Conservation (phyloP, 345 rosid genomes). For the Gossypium mustelinum region DNA sequence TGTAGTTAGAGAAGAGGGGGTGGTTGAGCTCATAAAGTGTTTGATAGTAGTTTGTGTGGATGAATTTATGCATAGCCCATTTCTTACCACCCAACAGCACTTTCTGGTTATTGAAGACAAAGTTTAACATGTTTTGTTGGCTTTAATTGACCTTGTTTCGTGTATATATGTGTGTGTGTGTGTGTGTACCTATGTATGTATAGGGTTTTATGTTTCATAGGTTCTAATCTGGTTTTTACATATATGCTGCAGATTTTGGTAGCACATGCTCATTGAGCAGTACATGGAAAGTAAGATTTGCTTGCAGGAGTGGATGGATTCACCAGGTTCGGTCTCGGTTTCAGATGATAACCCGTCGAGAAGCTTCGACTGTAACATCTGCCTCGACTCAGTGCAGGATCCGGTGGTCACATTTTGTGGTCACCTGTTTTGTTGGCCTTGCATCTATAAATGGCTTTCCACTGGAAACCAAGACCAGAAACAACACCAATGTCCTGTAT, state of each 20-base stretch:
- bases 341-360: constrained; percentile 27
- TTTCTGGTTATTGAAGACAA: neutral
- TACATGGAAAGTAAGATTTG: constrained; percentile 26
- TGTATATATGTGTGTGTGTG: too few relatives aligned
- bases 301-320: constrained; percentile 25
- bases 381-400: constrained; percentile 71
- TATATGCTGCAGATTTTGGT: neutral
- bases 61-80: neutral
- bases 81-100: neutral
- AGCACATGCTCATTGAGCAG: constrained; percentile 26
- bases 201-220: neutral
- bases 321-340: constrained; percentile 9
- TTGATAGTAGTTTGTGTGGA: neutral
- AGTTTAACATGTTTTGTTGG: neutral
- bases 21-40: neutral
- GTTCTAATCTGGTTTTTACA: neutral
- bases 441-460: constrained; percentile 85
- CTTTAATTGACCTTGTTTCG: neutral
- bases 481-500: constrained; percentile 80
- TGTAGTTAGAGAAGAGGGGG: constrained; percentile 5
- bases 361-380: constrained; percentile 75
- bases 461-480: constrained; percentile 27
- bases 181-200: neutral
- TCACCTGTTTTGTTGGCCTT: constrained; percentile 94
- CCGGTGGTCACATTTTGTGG: constrained; percentile 92